phyloP scores from a whole-genome alignment of 139 green algal genomes.

The Choricystis sp. region DNA sequence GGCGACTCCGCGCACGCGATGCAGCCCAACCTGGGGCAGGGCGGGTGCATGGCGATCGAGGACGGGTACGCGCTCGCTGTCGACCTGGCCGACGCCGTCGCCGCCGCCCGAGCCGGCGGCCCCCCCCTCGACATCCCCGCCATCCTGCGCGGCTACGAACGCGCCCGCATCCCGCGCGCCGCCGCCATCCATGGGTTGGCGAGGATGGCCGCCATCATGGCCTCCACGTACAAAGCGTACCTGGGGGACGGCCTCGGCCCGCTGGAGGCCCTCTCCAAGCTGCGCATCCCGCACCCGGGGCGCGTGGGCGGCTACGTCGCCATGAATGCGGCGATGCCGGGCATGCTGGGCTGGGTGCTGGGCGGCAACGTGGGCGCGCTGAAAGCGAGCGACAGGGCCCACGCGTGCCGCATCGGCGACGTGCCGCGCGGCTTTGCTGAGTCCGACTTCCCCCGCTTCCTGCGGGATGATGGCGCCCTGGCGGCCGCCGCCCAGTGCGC shows the following conservation, averaged over 20 bases:
- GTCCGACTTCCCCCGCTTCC: slow-evolving; percentile 32
- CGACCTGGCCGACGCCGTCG: slow-evolving; percentile 25
- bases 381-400: slow-evolving; percentile 1
- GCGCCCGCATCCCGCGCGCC: slow-evolving; percentile 50
- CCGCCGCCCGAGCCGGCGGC: slow-evolving; percentile 2
- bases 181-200: slow-evolving; percentile 81
- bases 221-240: slow-evolving; percentile 79
- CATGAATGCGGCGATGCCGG: slow-evolving; percentile 65
- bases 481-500: slow-evolving; percentile 33
- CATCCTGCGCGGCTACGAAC: slow-evolving; percentile 12
- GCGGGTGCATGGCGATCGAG: slow-evolving; percentile 89
- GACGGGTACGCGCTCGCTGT: slow-evolving; percentile 59
- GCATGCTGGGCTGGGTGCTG: slow-evolving; percentile 64
- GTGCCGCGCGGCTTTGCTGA: slow-evolving; percentile 41
- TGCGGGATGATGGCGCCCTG: slow-evolving; percentile 49
- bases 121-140: slow-evolving; percentile 11
- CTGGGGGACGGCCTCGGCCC: slow-evolving; percentile 72
- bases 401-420: slow-evolving; percentile 32
- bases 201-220: slow-evolving; percentile 70
- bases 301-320: slow-evolving; percentile 40
- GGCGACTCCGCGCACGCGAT: slow-evolving; percentile 93
- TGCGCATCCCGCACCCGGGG: slow-evolving; percentile 89
- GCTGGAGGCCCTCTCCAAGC: slow-evolving; percentile 33
- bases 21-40: slow-evolving; percentile 93
- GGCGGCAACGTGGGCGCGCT: slow-evolving; percentile 53